phyloP scores from a whole-genome alignment of 2,329 filamentous ascomycete species.

The Sordariomycetes sp. region DNA sequence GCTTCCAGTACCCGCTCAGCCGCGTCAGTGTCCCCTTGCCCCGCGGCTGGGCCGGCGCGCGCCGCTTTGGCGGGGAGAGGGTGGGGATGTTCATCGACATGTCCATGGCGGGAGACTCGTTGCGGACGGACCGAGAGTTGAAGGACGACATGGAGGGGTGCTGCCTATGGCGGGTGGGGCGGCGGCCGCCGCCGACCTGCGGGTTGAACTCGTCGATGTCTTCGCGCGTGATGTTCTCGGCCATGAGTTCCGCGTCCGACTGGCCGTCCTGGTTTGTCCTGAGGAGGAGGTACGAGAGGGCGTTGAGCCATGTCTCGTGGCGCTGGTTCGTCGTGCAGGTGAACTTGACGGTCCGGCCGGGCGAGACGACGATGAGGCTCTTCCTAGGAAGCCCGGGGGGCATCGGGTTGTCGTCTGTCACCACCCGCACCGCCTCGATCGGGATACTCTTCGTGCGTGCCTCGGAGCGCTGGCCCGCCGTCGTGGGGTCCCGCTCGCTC shows the following conservation, averaged over 20 bases:
- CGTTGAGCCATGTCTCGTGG: conserved; percentile 98
- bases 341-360: conserved; percentile 81
- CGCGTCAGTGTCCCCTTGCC: conserved; percentile 36
- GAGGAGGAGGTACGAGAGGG: conserved; percentile 80
- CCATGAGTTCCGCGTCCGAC: conserved; percentile 45
- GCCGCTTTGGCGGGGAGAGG: conserved; percentile 35
- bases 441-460: conserved; percentile 76
- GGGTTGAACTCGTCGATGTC: conserved; percentile 77
- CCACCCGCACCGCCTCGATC: conserved; percentile 84
- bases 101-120: conserved; percentile 39
- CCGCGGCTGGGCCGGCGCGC: conserved; percentile 18
- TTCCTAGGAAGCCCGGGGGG: conserved; percentile 90
- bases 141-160: conserved; percentile 65
- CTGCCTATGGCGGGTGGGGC: conserved; percentile 31
- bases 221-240: conserved; percentile 42
- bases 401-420: conserved; percentile 88
- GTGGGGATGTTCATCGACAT: conserved; percentile 28
- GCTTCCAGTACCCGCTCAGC: conserved; percentile 46
- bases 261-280: conserved; percentile 52
- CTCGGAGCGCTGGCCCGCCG: conserved; percentile 57
- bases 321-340: conserved; percentile 87
- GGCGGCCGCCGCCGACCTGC: conserved; percentile 19
- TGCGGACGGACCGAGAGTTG: conserved; percentile 58
- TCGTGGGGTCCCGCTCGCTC: conserved; percentile 80
- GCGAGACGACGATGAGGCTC: conserved; percentile 81